Evolutionary conservation across 805 yeast genomes (phyloP), one percentile per base, ranked within the genome.

Genomic region (Candida caryicola): DNA sequence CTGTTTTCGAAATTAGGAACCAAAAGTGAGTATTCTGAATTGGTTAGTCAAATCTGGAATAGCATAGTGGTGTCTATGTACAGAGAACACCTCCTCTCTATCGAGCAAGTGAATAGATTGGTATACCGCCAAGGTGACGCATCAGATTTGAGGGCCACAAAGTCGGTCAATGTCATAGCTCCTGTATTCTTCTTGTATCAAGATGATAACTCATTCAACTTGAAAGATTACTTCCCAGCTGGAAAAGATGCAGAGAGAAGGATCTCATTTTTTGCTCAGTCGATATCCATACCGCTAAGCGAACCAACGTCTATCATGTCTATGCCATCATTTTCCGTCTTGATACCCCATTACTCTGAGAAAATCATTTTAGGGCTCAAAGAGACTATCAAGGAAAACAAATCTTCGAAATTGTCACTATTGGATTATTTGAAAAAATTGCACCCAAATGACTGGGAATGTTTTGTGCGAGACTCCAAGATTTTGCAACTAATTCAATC

Each of bases 381-480:
- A 41, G 79, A 76, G 36, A 64, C 74, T 1, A 70, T 76, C 25
- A 69, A 60, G 38, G 79, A 73, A 34, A 69, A 64, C 34, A 54
- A 60, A 12, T 56, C 61, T 16, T 73, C 79, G 1, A 73, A 69
- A 43, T 54, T 75, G 2, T 67, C 95, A 0, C 60, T 85, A n/a
- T 64, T 88, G 25, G 96, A 88, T 49, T 88, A 88, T 53, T 67
- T 88, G 49, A 85, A 86, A 50, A 75, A 76, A 37, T 66, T 87
- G 37, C 79, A 82, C 53, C 81, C 84, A 0, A 63, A 68, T 8
- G 96, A 89, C 48, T 88, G 96, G 96, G 77, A 76, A 4, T 74
- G 77, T 38, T 89, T 85, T 67, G 91, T 86, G 1, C 70, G 76
- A 33, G 95, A 86, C 56, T 77, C 90, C 0, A 85, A 85, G 52